These are phyloP conservation scores for Apiospora koreana DNA, from an alignment of 2,329 filamentous ascomycete genomes.

Conservation along the genomic window DNA sequence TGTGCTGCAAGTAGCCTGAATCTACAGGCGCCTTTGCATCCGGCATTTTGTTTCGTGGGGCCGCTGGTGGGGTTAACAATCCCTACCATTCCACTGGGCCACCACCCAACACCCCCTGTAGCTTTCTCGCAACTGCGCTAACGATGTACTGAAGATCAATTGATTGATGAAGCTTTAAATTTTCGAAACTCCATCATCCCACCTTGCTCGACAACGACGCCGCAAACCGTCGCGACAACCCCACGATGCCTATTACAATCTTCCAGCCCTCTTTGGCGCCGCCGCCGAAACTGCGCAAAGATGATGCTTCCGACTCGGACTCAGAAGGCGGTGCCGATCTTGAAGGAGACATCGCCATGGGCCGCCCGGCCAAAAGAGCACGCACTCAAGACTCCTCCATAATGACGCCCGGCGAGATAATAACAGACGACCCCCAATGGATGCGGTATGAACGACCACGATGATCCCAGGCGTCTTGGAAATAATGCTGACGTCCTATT, in stretches of 20 bases:
- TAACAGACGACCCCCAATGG: constrained; percentile 94
- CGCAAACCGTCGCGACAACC: background rate
- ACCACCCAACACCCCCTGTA: background rate
- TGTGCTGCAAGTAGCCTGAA: background rate
- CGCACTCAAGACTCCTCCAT: constrained; percentile 50
- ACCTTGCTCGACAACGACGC: background rate
- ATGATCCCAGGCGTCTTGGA: background rate
- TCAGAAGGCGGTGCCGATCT: constrained; percentile 48
- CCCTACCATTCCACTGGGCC: background rate
- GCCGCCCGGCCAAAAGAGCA: constrained; percentile 39
- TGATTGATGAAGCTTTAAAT: constrained; percentile 2
- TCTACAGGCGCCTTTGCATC: background rate
- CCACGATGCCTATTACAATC: constrained; percentile 36
- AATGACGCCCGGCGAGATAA: constrained; percentile 84
- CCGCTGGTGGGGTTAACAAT: background rate
- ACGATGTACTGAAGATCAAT: constrained; percentile 1
- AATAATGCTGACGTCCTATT: constrained; percentile 19
- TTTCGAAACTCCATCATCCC: constrained; percentile 8
- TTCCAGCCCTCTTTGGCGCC: constrained; percentile 28
- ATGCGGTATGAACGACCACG: constrained; percentile 64
- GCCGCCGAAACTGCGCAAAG: constrained; percentile 15
- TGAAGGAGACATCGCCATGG: constrained; percentile 47
- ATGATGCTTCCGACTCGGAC: constrained; percentile 33
- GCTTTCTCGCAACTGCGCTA: background rate
- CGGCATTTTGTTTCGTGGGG: constrained; percentile 2